These are phyloP conservation scores for Xylaria curta DNA, from an alignment of 495 filamentous ascomycete genomes.

Conservation along the genomic window DNA sequence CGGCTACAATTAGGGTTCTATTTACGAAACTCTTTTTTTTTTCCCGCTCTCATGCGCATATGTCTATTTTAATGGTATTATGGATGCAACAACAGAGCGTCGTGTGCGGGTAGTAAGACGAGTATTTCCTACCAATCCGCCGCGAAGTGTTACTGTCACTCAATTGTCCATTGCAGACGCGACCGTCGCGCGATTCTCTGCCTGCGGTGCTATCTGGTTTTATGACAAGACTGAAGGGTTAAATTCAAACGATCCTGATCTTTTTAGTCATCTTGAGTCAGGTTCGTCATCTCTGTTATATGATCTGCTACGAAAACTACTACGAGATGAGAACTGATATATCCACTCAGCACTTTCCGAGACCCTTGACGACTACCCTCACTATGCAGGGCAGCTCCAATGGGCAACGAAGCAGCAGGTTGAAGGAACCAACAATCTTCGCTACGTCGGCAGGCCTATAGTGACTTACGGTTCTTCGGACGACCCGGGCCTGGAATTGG, in stretches of 20 bases:
- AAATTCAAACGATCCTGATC: conserved; percentile 28
- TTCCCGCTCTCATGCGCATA: neutral
- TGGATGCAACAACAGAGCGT: conserved; percentile 2
- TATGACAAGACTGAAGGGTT: conserved; percentile 37
- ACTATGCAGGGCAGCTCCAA: conserved; percentile 45
- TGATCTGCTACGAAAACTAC: neutral
- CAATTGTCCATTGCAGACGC: conserved; percentile 49
- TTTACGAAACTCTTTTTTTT: neutral
- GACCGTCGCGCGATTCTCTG: conserved; percentile 39
- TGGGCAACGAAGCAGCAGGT: conserved; percentile 35
- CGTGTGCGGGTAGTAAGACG: conserved; percentile 27
- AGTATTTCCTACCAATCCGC: conserved; percentile 33
- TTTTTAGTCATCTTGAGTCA: conserved; percentile 40
- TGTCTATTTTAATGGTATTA: neutral
- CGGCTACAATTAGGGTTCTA: neutral
- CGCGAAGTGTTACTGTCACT: conserved; percentile 27
- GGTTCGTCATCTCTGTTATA: neutral
- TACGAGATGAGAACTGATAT: neutral
- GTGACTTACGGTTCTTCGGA: conserved; percentile 30
- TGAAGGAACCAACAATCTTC: conserved; percentile 30
- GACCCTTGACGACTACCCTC: conserved; percentile 47
- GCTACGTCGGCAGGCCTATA: conserved; percentile 33
- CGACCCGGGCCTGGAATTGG: conserved; percentile 40
- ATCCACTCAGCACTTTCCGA: conserved; percentile 34
- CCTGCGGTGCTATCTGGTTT: conserved; percentile 48